Evolutionary conservation across 192 early-diverging fungal species (phyloP).

Genomic region (Backusella tarrabulga): DNA sequence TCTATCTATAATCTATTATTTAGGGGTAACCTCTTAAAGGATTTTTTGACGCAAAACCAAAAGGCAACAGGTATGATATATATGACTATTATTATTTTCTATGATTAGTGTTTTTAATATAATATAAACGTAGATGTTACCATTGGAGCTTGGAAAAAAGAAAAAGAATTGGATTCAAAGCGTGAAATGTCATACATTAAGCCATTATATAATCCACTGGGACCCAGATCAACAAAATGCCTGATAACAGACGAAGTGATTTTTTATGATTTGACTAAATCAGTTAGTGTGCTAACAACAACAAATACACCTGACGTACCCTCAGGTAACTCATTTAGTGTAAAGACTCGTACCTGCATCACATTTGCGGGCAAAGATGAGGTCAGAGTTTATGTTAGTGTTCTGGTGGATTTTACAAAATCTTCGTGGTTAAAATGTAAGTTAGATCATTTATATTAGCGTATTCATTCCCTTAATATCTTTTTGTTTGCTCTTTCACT

Average conservation of each 20-base stretch:
- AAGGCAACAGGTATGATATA: constrained; percentile 9
- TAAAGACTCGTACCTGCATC: constrained; percentile 50
- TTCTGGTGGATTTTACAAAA: constrained; percentile 51
- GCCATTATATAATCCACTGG: constrained; percentile 22
- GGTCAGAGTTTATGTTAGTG: constrained; percentile 43
- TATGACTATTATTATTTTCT: not conserved
- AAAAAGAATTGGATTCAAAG: not conserved
- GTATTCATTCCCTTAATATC: not conserved
- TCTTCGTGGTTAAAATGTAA: constrained; percentile 50
- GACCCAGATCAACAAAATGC: constrained; percentile 40
- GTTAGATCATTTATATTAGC: not conserved
- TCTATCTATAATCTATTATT: constrained; percentile 1
- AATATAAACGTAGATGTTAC: constrained; percentile 23
- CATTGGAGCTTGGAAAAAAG: constrained; percentile 29
- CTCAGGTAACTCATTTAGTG: constrained; percentile 43
- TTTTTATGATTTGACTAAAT: constrained; percentile 42
- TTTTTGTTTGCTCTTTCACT: not conserved
- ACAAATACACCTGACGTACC: constrained; percentile 52
- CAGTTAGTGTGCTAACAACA: constrained; percentile 42
- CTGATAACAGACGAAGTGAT: constrained; percentile 40
- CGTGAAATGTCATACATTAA: constrained; percentile 34
- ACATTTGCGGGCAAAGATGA: constrained; percentile 43
- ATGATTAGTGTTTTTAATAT: not conserved
- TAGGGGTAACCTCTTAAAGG: not conserved
- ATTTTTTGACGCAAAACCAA: constrained; percentile 7